Conservation (phyloP, 371 early-diverging fungal genomes). For the Mucor racemosus region DNA sequence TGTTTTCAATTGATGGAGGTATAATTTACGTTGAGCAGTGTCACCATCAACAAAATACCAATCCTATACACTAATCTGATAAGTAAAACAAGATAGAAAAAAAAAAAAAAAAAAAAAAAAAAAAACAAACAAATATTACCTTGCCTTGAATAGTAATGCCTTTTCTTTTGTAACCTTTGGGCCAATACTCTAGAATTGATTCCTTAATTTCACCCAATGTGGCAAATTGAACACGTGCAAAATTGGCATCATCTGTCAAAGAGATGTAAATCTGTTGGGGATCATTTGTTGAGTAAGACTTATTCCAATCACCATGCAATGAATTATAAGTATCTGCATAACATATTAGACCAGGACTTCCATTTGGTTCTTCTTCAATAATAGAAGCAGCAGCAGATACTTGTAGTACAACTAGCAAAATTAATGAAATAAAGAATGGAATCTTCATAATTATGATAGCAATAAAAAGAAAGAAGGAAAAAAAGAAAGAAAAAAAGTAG, state of each 20-base stretch:
- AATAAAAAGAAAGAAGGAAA: background rate
- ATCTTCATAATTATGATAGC: background rate
- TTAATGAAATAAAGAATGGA: background rate
- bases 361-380: background rate
- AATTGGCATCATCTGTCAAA: slow-evolving; percentile 36
- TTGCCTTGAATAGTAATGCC: slow-evolving; percentile 11
- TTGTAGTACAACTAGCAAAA: background rate
- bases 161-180: slow-evolving; percentile 10
- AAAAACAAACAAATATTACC: slow-evolving; percentile 6
- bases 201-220: slow-evolving; percentile 28
- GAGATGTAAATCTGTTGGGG: slow-evolving; percentile 53
- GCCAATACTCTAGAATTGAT: slow-evolving; percentile 47
- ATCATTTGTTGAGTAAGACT: slow-evolving; percentile 30
- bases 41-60: slow-evolving; percentile 49
- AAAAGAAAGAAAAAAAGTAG: background rate
- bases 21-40: slow-evolving; percentile 25
- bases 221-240: slow-evolving; percentile 48
- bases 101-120: slow-evolving; percentile 1
- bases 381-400: background rate
- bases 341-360: slow-evolving; percentile 25
- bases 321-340: slow-evolving; percentile 29
- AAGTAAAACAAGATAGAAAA: slow-evolving; percentile 1
- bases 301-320: slow-evolving; percentile 23
- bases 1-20: slow-evolving; percentile 37
- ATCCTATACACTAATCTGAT: slow-evolving; percentile 19